These are phyloP conservation scores for Pythium aristosporum DNA, from an alignment of 352 stramenopile genomes.

Conservation along the genomic window DNA sequence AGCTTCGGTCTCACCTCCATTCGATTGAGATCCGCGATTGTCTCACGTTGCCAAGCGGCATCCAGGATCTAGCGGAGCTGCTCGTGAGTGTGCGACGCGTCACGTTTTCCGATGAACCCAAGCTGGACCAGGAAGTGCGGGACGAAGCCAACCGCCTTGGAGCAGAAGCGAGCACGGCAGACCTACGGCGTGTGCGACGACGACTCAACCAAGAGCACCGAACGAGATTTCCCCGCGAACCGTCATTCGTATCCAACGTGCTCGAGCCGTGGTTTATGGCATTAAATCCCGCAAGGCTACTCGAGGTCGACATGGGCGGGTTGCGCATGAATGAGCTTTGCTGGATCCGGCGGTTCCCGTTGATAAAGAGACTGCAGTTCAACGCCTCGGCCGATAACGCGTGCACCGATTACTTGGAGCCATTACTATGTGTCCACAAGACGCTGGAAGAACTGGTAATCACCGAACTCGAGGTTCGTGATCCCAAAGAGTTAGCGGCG, in stretches of 20 bases:
- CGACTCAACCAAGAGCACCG: slow-evolving; percentile 11
- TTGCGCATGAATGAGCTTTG: slow-evolving; percentile 6
- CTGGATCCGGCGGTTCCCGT: neutral
- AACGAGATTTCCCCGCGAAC: neutral
- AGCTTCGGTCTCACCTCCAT: slow-evolving; percentile 4
- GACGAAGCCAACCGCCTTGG: neutral
- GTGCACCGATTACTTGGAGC: neutral
- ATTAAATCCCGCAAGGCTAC: neutral
- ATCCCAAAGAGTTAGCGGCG: neutral
- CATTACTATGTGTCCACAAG: neutral
- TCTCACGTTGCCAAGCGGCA: neutral
- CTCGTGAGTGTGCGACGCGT: neutral
- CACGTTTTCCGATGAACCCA: slow-evolving; percentile 10
- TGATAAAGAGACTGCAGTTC: slow-evolving; percentile 17
- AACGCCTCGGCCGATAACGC: neutral
- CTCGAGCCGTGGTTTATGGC: neutral
- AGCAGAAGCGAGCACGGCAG: neutral
- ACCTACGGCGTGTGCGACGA: slow-evolving; percentile 5
- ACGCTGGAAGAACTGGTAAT: slow-evolving; percentile 14
- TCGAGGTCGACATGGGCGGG: neutral
- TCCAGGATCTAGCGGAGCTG: slow-evolving; percentile 6
- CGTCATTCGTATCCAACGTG: neutral
- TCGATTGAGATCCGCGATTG: slow-evolving; percentile 16
- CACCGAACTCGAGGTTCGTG: neutral
- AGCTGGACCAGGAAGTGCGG: slow-evolving; percentile 13